Base-by-base conservation (phyloP, 2,329 filamentous ascomycete genomes). In the Cyphellophora europaea region DNA sequence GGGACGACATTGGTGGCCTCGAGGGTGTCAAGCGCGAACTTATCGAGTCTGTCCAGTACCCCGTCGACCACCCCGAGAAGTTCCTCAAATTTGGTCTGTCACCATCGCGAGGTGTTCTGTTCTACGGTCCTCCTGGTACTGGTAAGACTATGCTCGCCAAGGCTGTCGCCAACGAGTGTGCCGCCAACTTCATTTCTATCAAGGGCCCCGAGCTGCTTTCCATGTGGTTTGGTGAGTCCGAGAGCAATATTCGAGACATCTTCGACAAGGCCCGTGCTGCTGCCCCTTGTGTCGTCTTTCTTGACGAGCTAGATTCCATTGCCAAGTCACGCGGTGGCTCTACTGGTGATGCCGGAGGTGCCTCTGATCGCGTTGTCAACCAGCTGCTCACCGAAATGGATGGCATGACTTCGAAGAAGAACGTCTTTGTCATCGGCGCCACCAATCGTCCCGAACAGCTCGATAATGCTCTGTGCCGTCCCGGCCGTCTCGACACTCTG, bases 141-240 rank as follows among this genome's bases (percentile, higher is more conserved):
- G 91, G 91, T 94, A 98, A 98, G 76, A 98, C 91, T 43, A 78
- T 98, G 71, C 82, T 98, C 69, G 91, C 91, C 59, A 98, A 98
- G 77, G 91, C 91, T 52, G 91, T 98, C 49, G 91, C 91, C 67
- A 98, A 96, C 67, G 91, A 98, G 71, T 96, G 88, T 58, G 83
- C 91, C 43, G 91, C 91, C 74, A 98, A 98, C 72, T 98, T 98
- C 70, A 96, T 98, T 59, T 98, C 91, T 27, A 82, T 98, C 65
- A 98, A 98, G 78, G 91, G 91, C 43, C 93, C 91, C 38, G 91
- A 98, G 63, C 74, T 98, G 54, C 77, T 98, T 53, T 95, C 87
- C 63, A 98, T 98, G 91, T 98, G 91, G 91, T 98, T 98, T 58
- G 91, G 91, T 79, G 91, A 98, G 70, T 98, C 91, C 36, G 93